These are phyloP conservation scores for Eleusine indica DNA, from an alignment of 176 grass and related monocot species.

Conservation along the genomic window DNA sequence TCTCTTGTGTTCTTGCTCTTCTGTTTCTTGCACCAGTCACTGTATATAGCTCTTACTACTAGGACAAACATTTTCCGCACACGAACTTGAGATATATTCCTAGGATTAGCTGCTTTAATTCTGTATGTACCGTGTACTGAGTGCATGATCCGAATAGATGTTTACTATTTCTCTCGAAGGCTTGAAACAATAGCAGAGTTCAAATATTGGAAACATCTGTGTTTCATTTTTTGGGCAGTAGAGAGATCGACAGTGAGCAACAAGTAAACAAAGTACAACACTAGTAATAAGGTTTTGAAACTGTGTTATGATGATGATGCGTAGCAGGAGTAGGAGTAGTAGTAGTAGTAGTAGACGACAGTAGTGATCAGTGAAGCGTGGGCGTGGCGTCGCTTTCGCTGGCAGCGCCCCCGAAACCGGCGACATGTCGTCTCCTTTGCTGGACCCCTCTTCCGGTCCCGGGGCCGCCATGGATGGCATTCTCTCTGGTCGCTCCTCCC, in stretches of 20 bases:
- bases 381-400: slow-evolving; percentile 42
- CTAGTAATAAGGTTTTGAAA: background rate
- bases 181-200: too few relatives aligned
- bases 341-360: background rate
- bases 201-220: too few relatives aligned
- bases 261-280: background rate
- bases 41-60: too few relatives aligned
- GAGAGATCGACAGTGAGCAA: too few relatives aligned
- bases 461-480: background rate
- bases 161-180: too few relatives aligned
- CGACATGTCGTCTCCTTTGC: slow-evolving; percentile 33
- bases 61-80: too few relatives aligned
- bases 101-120: too few relatives aligned
- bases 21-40: background rate
- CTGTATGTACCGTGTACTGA: too few relatives aligned
- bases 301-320: background rate
- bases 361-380: slow-evolving; percentile 19
- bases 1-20: background rate
- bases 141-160: too few relatives aligned
- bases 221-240: too few relatives aligned
- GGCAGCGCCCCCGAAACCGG: slow-evolving; percentile 32
- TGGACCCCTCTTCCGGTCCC: background rate
- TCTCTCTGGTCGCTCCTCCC: background rate
- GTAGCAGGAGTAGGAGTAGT: background rate
- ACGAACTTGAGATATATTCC: too few relatives aligned